phyloP scores from a whole-genome alignment of 1,284 basidiomycete species.

The Ganoderma lucidum region DNA sequence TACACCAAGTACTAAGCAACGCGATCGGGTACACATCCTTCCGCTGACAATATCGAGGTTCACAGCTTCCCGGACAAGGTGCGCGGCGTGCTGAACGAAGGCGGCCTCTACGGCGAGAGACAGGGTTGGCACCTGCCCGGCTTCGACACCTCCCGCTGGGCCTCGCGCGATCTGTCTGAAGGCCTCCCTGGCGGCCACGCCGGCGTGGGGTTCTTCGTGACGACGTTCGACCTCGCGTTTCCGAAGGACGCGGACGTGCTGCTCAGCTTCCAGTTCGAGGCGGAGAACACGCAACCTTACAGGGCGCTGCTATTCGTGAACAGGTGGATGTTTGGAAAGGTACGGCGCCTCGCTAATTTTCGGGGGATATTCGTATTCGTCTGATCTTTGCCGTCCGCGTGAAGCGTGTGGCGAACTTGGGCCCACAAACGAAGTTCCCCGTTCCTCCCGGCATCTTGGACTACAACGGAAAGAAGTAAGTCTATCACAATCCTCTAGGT shows the following conservation, averaged over 20 bases:
- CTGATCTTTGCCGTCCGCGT: not conserved
- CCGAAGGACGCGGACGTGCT: slow-evolving; percentile 65
- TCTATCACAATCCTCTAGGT: slow-evolving; percentile 13
- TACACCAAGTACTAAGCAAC: slow-evolving; percentile 60
- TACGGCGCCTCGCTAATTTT: slow-evolving; percentile 37
- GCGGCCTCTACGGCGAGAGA: slow-evolving; percentile 81
- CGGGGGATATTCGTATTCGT: too few relatives aligned
- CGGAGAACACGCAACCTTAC: slow-evolving; percentile 56
- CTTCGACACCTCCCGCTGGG: slow-evolving; percentile 67
- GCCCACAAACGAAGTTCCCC: slow-evolving; percentile 81
- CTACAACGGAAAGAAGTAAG: slow-evolving; percentile 75
- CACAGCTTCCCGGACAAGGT: slow-evolving; percentile 71
- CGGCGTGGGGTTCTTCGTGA: slow-evolving; percentile 83
- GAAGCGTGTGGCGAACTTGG: slow-evolving; percentile 42
- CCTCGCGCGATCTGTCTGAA: slow-evolving; percentile 55
- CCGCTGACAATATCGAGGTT: too few relatives aligned
- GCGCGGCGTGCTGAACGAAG: slow-evolving; percentile 81
- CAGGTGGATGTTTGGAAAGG: slow-evolving; percentile 90
- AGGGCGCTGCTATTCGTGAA: slow-evolving; percentile 80
- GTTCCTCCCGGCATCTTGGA: slow-evolving; percentile 78
- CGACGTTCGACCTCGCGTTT: slow-evolving; percentile 70
- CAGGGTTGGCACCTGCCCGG: slow-evolving; percentile 85
- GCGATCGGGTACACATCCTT: slow-evolving; percentile 22
- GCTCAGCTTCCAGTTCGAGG: slow-evolving; percentile 71
- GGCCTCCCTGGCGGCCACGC: slow-evolving; percentile 66